phyloP scores from a whole-genome alignment of 1,139 yeast genomes.

The Diutina mesorugosa region DNA sequence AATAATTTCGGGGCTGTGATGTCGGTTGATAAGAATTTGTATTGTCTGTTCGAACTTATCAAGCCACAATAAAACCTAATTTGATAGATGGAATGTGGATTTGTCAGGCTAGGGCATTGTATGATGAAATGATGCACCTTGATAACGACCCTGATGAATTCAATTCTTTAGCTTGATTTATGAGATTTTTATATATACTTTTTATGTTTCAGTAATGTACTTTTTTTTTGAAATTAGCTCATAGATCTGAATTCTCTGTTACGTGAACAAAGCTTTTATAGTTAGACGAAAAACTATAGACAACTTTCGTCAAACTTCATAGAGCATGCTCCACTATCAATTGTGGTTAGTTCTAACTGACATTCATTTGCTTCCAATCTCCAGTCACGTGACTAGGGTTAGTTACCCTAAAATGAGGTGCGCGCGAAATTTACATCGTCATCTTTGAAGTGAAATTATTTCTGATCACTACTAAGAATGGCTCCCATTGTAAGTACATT shows the following conservation, averaged over 20 bases:
- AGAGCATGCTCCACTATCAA: too few species aligned
- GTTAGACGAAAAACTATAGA: too few species aligned
- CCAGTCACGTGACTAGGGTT: not conserved
- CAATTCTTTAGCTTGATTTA: not conserved
- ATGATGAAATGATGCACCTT: not conserved
- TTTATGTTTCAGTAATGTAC: not conserved
- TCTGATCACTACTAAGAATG: constrained; percentile 30
- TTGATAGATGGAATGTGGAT: not conserved
- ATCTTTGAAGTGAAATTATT: not conserved
- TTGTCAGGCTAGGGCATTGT: not conserved
- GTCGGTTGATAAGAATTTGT: constrained; percentile 64
- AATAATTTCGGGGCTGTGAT: constrained; percentile 87
- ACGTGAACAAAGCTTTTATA: too few species aligned
- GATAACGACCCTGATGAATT: constrained; percentile 1
- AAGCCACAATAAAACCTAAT: constrained; percentile 35
- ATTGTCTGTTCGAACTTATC: constrained; percentile 73
- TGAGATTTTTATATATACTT: not conserved
- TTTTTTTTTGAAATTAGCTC: too few species aligned
- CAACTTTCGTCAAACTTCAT: too few species aligned
- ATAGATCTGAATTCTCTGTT: too few species aligned
- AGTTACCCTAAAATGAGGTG: not conserved
- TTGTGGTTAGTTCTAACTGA: not conserved
- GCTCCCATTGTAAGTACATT: constrained; percentile 78
- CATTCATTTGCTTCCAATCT: not conserved
- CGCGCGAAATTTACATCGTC: not conserved